Evolutionary conservation across 345 rosid genomes (phyloP).

Genomic region (Dipteronia sinensis): DNA sequence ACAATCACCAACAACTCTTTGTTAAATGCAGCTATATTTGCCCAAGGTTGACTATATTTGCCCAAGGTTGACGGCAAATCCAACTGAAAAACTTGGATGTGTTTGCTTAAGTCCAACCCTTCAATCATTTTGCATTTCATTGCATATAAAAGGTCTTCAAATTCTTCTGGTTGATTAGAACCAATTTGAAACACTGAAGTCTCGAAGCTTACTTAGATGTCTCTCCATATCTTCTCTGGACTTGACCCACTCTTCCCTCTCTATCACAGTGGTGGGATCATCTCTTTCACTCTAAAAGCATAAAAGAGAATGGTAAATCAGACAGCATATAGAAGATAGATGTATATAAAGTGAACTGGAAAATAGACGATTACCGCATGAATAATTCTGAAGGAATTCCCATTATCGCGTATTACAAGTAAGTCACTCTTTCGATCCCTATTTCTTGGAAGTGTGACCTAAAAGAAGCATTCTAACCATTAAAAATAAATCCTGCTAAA

Average conservation of each 20-base stretch:
- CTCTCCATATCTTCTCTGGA: conserved; percentile 82
- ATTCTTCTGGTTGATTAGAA: conserved; percentile 37
- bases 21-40: not conserved
- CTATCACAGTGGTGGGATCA: conserved; percentile 76
- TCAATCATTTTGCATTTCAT: conserved; percentile 3
- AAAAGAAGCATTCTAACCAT: conserved; percentile 8
- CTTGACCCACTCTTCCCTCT: conserved; percentile 85
- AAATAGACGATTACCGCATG: conserved; percentile 46
- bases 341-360: not conserved
- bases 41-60: not conserved
- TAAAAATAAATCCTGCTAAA: not conserved
- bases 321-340: not conserved
- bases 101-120: not conserved
- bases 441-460: conserved; percentile 84
- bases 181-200: conserved; percentile 85
- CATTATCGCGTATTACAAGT: conserved; percentile 81
- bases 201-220: conserved; percentile 86
- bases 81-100: not conserved
- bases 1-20: not conserved
- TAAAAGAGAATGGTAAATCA: not conserved
- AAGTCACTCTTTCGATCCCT: conserved; percentile 83
- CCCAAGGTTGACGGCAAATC: not conserved
- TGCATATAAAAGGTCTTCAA: not conserved
- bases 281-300: conserved; percentile 61
- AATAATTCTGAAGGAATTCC: conserved; percentile 76